Conservation (phyloP, 2,329 filamentous ascomycete genomes). For the Hypoxylon sp. region DNA sequence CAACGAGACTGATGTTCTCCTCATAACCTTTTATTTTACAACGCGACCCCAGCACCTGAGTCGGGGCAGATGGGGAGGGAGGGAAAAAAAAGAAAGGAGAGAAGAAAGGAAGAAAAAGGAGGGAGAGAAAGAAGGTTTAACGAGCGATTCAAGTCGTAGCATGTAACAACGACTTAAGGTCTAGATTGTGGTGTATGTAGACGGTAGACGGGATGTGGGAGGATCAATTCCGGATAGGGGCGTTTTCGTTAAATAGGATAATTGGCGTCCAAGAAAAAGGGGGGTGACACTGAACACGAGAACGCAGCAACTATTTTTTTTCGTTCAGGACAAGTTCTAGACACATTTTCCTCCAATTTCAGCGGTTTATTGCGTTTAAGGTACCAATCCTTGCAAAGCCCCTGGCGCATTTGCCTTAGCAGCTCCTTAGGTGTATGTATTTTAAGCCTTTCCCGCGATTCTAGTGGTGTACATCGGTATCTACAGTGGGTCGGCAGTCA, state of each 20-base stretch:
- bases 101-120: slow-evolving; percentile 28
- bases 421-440: slow-evolving; percentile 3
- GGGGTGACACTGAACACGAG: slow-evolving; percentile 30
- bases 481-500: slow-evolving; percentile 24
- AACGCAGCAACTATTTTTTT: slow-evolving; percentile 19
- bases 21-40: slow-evolving; percentile 60
- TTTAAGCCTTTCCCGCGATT: slow-evolving; percentile 27
- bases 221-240: slow-evolving; percentile 36
- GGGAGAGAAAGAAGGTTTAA: slow-evolving; percentile 18
- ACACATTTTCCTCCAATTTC: slow-evolving; percentile 44
- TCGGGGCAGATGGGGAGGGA: slow-evolving; percentile 27
- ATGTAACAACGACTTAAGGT: slow-evolving; percentile 9
- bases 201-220: slow-evolving; percentile 13
- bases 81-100: slow-evolving; percentile 39
- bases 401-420: background rate
- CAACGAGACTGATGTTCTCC: slow-evolving; percentile 73
- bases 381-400: slow-evolving; percentile 22
- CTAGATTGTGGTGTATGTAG: too few relatives aligned
- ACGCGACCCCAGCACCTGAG: slow-evolving; percentile 44
- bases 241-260: slow-evolving; percentile 33
- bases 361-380: slow-evolving; percentile 14
- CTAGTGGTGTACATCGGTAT: slow-evolving; percentile 10
- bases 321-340: slow-evolving; percentile 39
- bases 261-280: slow-evolving; percentile 22
- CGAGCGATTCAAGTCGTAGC: slow-evolving; percentile 26